Conservation (phyloP, 2,329 filamentous ascomycete species). For the Alternaria brassicicola region DNA sequence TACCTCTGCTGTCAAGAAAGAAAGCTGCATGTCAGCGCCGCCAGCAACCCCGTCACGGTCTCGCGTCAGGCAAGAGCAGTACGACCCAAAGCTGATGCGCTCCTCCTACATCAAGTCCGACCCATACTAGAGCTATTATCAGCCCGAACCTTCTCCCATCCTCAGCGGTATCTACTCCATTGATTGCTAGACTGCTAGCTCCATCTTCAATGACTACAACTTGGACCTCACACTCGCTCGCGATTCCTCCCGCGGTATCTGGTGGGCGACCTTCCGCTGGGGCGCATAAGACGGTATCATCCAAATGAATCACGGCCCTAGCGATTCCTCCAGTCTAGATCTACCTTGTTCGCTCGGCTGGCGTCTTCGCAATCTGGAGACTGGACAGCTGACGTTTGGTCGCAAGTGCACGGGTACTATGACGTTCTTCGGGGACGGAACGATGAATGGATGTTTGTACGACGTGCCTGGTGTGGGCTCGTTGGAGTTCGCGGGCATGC, state of each 20-base stretch:
- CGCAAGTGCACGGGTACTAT: conserved; percentile 44
- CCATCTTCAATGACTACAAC: conserved; percentile 29
- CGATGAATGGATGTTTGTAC: conserved; percentile 29
- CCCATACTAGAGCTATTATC: background rate
- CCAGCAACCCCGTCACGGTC: conserved; percentile 13
- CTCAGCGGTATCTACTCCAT: conserved; percentile 57
- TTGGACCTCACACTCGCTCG: conserved; percentile 46
- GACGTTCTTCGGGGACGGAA: conserved; percentile 27
- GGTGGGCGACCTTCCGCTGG: conserved; percentile 58
- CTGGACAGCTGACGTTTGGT: conserved; percentile 36
- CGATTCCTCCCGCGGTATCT: conserved; percentile 34
- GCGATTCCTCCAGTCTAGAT: conserved; percentile 9
- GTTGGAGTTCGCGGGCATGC: conserved; percentile 35
- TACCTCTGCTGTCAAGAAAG: background rate
- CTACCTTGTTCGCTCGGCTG: conserved; percentile 28
- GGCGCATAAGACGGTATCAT: conserved; percentile 53
- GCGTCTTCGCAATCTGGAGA: conserved; percentile 40
- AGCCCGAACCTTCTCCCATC: conserved; percentile 11
- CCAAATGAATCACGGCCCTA: conserved; percentile 40
- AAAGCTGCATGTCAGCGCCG: background rate
- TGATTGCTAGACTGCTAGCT: conserved; percentile 28
- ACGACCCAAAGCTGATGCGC: background rate
- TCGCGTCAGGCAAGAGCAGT: conserved; percentile 13
- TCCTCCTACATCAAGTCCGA: conserved; percentile 9
- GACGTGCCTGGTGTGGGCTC: conserved; percentile 33